Conservation (phyloP, 495 filamentous ascomycete species). For the Neurospora tetraspora region DNA sequence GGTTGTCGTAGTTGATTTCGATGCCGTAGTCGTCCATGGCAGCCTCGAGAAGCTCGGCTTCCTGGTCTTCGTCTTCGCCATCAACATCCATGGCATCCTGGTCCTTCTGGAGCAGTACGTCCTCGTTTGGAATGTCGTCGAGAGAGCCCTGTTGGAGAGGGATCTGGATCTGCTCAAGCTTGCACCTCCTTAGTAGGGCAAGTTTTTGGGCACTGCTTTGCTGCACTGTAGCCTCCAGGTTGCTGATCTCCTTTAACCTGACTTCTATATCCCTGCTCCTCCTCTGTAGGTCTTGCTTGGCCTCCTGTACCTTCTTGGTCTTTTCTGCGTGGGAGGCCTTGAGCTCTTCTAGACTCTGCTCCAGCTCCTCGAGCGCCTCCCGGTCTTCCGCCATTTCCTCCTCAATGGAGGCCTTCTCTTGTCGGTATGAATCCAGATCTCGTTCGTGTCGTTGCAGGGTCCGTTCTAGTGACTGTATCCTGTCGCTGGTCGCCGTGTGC, state of each 20-base stretch:
- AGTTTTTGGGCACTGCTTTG: constrained; percentile 75
- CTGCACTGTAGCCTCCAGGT: constrained; percentile 72
- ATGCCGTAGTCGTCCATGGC: constrained; percentile 81
- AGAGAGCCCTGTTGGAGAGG: constrained; percentile 74
- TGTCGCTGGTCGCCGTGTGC: constrained; percentile 54
- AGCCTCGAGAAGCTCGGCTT: constrained; percentile 43
- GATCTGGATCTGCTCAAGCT: constrained; percentile 83
- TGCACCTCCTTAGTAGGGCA: constrained; percentile 74
- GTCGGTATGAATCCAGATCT: constrained; percentile 57
- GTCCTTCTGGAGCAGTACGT: constrained; percentile 56
- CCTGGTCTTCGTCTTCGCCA: constrained; percentile 48
- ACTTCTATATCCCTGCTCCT: constrained; percentile 71
- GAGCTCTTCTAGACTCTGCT: constrained; percentile 57
- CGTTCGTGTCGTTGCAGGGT: constrained; percentile 53
- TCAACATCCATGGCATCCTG: constrained; percentile 86
- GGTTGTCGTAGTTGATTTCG: constrained; percentile 74
- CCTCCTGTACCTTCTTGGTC: constrained; percentile 65
- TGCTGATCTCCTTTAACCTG: constrained; percentile 65
- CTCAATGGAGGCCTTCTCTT: constrained; percentile 64
- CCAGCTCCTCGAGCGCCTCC: constrained; percentile 67
- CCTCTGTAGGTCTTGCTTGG: constrained; percentile 77
- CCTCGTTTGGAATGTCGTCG: constrained; percentile 79
- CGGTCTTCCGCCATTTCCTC: constrained; percentile 59
- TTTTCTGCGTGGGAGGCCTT: constrained; percentile 56
- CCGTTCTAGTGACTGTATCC: constrained; percentile 57